Base-by-base conservation (phyloP, 2,329 filamentous ascomycete genomes). In the Fusarium continuum region DNA sequence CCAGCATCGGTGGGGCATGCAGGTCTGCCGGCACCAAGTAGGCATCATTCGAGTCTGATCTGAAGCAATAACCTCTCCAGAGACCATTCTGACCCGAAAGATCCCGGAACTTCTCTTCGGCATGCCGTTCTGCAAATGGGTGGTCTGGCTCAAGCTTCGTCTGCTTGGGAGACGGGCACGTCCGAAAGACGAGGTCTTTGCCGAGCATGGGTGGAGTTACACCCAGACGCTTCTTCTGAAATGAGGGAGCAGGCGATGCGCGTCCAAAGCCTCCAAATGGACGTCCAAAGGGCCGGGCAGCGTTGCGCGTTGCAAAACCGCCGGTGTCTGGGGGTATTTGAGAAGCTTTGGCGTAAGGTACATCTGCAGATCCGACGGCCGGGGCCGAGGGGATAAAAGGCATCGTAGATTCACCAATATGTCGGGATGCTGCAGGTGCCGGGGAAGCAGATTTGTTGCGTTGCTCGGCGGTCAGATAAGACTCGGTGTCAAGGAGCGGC, bases 191-290 rank as follows among this genome's bases (percentile, higher is more conserved):
- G 50, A 98, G 84, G 66, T 96, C 91, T 54, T 82, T 79, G 52
- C 94, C 94, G 10, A 97, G 85, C 93, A 98, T 96, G 9, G 94
- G 94, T 34, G 94, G 94, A 58, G 87, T 88, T 69, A 83, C 80
- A 19, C 80, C 80, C 64, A 83, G 77, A 55, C 83, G 83, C 71
- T 82, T 79, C 69, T 79, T 79, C 54, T 78, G 75, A 57, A 80
- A 76, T 49, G 77, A 74, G 25, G 74, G 60, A 47, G 61, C 55
- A 29, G 69, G 71, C 44, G 79, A 74, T 51, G 72, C 72, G 31
- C 74, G 66, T 38, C 75, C 75, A 43, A 76, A 74, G 17, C 73
- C 74, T 34, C 75, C 79, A 64, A 83, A 82, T 7, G 80, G 80
- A 45, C 79, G 76, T 50, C 76, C 78, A 57, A 81, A 81, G 11